Evolutionary conservation across 1,139 yeast genomes (phyloP).

Genomic region (Spathaspora jeffriesii): DNA sequence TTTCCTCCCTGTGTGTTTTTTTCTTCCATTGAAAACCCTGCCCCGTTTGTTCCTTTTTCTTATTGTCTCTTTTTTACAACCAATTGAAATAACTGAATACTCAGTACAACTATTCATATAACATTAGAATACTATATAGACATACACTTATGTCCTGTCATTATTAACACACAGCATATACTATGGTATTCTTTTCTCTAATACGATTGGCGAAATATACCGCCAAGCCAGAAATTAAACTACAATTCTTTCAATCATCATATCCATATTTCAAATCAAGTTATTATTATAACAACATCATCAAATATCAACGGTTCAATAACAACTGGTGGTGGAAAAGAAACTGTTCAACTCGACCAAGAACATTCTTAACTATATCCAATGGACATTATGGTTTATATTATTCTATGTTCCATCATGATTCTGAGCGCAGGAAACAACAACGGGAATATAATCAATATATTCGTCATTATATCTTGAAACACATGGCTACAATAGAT

Average conservation of each 20-base stretch:
- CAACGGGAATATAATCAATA: constrained; percentile 13
- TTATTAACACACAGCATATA: background rate
- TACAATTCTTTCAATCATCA: constrained; percentile 44
- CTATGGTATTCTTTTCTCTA: constrained; percentile 14
- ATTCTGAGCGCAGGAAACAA: constrained; percentile 16
- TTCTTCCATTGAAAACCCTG: background rate
- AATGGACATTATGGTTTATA: constrained; percentile 48
- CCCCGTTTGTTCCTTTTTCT: background rate
- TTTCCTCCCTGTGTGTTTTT: background rate
- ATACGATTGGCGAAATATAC: constrained; percentile 14
- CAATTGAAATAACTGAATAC: background rate
- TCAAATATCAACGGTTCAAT: constrained; percentile 16
- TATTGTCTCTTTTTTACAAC: constrained; percentile 1
- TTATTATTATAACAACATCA: constrained; percentile 8
- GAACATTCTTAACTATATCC: constrained; percentile 31
- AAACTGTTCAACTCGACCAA: constrained; percentile 26
- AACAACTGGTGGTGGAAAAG: constrained; percentile 23
- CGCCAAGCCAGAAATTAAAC: constrained; percentile 11
- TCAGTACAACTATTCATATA: background rate
- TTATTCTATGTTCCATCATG: constrained; percentile 43
- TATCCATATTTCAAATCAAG: constrained; percentile 32
- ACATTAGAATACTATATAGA: too few relatives aligned
- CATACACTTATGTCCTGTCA: background rate
- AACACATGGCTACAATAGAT: constrained; percentile 12
- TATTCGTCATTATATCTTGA: constrained; percentile 10